A percentile compares a stretch with the other conserved stretches of the same genome.
phyloP scores from a whole-genome alignment of 176 grass and related monocot species.

The Avena insularis region DNA sequence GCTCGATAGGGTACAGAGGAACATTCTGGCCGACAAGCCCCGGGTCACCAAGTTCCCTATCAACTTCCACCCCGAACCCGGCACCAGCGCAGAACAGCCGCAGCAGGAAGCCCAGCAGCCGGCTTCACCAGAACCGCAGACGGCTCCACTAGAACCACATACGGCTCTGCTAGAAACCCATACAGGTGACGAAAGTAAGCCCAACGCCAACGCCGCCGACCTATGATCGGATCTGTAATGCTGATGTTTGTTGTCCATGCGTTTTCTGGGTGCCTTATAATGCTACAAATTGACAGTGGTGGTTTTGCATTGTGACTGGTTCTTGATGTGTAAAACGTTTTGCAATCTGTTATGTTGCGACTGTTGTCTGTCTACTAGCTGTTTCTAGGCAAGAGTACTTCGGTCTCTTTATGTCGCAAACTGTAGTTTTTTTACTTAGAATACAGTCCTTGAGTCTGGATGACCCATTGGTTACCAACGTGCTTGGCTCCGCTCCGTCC shows the following conservation, averaged over 20 bases:
- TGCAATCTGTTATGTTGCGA: conserved; percentile 30
- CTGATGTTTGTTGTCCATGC: conserved; percentile 35
- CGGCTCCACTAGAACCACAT: conserved; percentile 28
- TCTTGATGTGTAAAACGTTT: conserved; percentile 24
- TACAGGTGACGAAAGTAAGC: conserved; percentile 36
- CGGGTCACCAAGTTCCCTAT: conserved; percentile 98
- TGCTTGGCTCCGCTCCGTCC: no score
- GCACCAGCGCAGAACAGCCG: conserved; percentile 52
- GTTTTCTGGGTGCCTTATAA: conserved; percentile 17
- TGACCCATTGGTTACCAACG: no score
- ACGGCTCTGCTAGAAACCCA: conserved; percentile 55
- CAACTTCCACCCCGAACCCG: conserved; percentile 92
- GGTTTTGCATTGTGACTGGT: conserved; percentile 23
- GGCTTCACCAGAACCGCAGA: not conserved
- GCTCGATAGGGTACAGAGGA: conserved; percentile 87
- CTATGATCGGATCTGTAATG: conserved; percentile 36
- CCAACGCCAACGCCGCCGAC: not conserved
- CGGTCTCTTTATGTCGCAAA: conserved; percentile 22
- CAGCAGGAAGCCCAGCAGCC: conserved; percentile 45
- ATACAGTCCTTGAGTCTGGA: no score
- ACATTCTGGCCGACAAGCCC: conserved; percentile 95
- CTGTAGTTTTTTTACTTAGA: no score
- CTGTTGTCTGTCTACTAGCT: conserved; percentile 21
- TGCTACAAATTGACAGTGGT: conserved; percentile 31
- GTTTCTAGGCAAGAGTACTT: conserved; percentile 12